Evolutionary conservation across 2,329 filamentous ascomycete species (phyloP).

Genomic region (Alternaria ethzedia): DNA sequence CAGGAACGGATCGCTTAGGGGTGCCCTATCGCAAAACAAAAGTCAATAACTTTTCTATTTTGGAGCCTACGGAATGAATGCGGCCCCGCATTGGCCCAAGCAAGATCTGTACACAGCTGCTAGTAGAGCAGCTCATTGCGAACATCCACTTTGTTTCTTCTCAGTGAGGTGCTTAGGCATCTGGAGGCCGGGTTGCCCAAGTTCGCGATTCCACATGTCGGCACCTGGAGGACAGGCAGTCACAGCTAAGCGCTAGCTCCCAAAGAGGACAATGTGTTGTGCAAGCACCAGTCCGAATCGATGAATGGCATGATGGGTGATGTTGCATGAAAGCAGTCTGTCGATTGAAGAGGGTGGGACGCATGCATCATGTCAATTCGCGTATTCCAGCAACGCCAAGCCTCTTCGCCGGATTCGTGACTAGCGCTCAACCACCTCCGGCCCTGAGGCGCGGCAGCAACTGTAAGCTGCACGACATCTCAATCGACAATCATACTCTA

Average conservation of each 20-base stretch:
- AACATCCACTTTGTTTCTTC: background rate
- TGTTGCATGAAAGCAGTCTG: background rate
- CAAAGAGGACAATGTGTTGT: background rate
- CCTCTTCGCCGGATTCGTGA: background rate
- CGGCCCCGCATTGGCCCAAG: background rate
- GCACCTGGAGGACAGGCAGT: background rate
- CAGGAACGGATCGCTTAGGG: constrained; percentile 21
- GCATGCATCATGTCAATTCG: background rate
- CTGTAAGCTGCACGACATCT: background rate
- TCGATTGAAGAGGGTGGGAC: background rate
- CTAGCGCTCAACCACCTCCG: background rate
- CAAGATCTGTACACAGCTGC: background rate
- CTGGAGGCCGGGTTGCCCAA: background rate
- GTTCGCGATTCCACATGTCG: background rate
- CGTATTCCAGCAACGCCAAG: background rate
- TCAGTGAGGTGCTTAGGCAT: background rate
- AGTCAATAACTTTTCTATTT: constrained; percentile 12
- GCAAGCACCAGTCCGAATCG: background rate
- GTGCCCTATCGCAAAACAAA: constrained; percentile 32
- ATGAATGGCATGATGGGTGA: background rate
- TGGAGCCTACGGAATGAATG: constrained; percentile 3
- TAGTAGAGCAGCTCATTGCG: background rate
- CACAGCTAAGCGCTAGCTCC: background rate
- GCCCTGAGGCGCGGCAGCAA: background rate
- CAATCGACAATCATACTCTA: background rate